These are phyloP conservation scores for Trichomonascus vanleenenianus DNA, from an alignment of 805 yeast genomes.

Conservation along the genomic window DNA sequence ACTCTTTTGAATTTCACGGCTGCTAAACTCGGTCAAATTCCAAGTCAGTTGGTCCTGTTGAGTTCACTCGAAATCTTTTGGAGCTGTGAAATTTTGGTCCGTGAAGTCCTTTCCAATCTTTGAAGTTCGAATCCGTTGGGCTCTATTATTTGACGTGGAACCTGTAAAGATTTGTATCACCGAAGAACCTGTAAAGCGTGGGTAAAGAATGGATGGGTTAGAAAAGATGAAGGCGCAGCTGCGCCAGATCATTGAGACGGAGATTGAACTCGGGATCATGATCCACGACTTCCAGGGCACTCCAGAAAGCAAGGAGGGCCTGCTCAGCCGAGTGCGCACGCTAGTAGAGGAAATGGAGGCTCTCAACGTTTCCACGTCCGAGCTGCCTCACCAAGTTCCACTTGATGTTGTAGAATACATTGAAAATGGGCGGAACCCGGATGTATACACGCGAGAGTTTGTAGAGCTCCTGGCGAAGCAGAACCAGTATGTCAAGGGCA, in stretches of 20 bases:
- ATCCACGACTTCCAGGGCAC: constrained; percentile 94
- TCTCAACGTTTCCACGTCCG: constrained; percentile 19
- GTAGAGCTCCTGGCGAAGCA: constrained; percentile 87
- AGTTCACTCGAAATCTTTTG: too few relatives aligned
- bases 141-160: too few relatives aligned
- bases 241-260: constrained; percentile 60
- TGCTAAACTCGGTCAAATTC: too few relatives aligned
- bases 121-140: too few relatives aligned
- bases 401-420: constrained; percentile 83
- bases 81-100: too few relatives aligned
- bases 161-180: too few relatives aligned
- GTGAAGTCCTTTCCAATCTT: too few relatives aligned
- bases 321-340: constrained; percentile 28
- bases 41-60: too few relatives aligned
- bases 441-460: constrained; percentile 92
- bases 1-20: too few relatives aligned
- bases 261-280: constrained; percentile 82
- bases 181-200: too few relatives aligned
- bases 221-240: constrained; percentile 30
- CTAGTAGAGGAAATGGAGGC: constrained; percentile 23
- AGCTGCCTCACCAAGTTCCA: constrained; percentile 34
- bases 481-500: constrained; percentile 82
- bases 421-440: constrained; percentile 96
- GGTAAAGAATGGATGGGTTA: constrained; percentile 5
- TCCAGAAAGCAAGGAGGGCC: constrained; percentile 60